Evolutionary conservation across 345 rosid species (phyloP).

Genomic region (Melaleuca alternifolia): DNA sequence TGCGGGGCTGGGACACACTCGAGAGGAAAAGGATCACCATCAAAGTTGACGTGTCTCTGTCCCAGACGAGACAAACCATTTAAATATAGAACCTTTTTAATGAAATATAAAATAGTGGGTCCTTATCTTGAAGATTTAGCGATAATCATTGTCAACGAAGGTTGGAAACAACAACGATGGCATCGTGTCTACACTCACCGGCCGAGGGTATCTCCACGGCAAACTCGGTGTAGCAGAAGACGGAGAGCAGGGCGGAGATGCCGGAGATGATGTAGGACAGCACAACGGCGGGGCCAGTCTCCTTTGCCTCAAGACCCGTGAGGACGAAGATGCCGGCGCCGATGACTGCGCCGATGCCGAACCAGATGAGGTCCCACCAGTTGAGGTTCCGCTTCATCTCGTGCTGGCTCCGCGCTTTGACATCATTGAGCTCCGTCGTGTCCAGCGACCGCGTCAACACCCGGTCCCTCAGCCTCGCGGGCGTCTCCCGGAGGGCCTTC

Average conservation of each 20-base stretch:
- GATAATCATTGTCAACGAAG: not conserved
- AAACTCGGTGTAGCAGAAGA: slow-evolving; percentile 44
- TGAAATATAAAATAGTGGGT: not conserved
- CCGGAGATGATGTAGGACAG: slow-evolving; percentile 34
- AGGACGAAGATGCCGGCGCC: slow-evolving; percentile 40
- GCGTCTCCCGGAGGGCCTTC: slow-evolving; percentile 23
- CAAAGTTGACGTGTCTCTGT: not conserved
- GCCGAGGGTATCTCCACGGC: slow-evolving; percentile 43
- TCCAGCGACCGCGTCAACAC: slow-evolving; percentile 20
- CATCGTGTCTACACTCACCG: not conserved
- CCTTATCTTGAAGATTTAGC: not conserved
- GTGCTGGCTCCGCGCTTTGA: slow-evolving; percentile 25
- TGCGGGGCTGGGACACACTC: not conserved
- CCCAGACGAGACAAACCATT: not conserved
- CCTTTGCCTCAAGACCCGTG: slow-evolving; percentile 25
- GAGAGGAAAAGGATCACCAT: not conserved
- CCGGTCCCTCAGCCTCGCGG: slow-evolving; percentile 21
- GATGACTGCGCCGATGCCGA: slow-evolving; percentile 34
- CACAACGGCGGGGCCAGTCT: slow-evolving; percentile 34
- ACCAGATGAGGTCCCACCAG: slow-evolving; percentile 46
- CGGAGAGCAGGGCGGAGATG: slow-evolving; percentile 34
- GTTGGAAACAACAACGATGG: not conserved
- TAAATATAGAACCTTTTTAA: not conserved
- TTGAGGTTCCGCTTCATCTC: slow-evolving; percentile 34
- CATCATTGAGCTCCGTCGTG: slow-evolving; percentile 18